Conservation (phyloP, 768 basidiomycete species). For the Lentinula aciculospora region DNA sequence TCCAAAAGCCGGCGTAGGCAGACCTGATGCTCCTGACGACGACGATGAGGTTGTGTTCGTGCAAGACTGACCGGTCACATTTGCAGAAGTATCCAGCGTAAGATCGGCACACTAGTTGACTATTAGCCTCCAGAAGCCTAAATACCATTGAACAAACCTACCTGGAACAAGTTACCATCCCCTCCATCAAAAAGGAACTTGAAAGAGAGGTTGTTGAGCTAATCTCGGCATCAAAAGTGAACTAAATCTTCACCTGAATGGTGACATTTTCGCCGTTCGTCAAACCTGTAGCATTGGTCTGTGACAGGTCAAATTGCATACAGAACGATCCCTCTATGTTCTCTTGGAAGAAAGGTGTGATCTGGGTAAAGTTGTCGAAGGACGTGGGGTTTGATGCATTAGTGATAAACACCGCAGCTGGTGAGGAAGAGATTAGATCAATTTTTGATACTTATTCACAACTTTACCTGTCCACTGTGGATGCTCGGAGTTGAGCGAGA, state of each 20-base stretch:
- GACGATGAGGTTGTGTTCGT: slow-evolving; percentile 14
- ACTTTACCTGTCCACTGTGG: slow-evolving; percentile 49
- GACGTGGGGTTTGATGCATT: slow-evolving; percentile 52
- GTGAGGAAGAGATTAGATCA: not conserved
- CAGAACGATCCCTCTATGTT: slow-evolving; percentile 60
- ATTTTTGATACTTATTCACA: not conserved
- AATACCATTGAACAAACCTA: slow-evolving; percentile 15
- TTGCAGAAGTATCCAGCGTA: slow-evolving; percentile 50
- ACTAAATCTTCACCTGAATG: slow-evolving; percentile 38
- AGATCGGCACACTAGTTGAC: slow-evolving; percentile 69
- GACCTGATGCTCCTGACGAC: not conserved
- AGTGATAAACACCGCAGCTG: slow-evolving; percentile 52
- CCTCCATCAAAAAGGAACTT: slow-evolving; percentile 61
- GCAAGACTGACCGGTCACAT: slow-evolving; percentile 30
- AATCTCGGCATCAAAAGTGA: not conserved
- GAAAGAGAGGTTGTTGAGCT: not conserved
- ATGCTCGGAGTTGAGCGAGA: slow-evolving; percentile 65
- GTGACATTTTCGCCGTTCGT: slow-evolving; percentile 67
- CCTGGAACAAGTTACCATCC: slow-evolving; percentile 70
- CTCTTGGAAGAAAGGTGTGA: slow-evolving; percentile 43
- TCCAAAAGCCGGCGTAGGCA: not conserved
- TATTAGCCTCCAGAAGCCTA: not conserved
- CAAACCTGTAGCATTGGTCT: slow-evolving; percentile 37
- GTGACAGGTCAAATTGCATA: slow-evolving; percentile 56
- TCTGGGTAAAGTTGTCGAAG: slow-evolving; percentile 56